phyloP scores from a whole-genome alignment of 345 rosid genomes.

The Reutealis trisperma region DNA sequence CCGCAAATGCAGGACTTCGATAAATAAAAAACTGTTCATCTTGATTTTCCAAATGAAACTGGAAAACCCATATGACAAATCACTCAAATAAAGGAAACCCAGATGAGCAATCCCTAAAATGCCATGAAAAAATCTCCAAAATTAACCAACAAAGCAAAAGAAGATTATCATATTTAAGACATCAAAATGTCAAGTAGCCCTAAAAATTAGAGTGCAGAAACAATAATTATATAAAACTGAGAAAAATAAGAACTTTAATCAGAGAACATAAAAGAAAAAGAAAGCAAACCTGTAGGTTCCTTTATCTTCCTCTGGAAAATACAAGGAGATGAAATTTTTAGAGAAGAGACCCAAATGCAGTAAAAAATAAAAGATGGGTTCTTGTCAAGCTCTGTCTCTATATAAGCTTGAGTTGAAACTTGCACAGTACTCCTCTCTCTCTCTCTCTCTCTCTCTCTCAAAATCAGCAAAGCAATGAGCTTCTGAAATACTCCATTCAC shows the following conservation, averaged over 20 bases:
- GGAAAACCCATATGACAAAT: background rate
- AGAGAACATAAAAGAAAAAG: background rate
- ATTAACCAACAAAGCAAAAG: constrained; percentile 2
- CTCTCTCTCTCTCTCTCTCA: constrained; percentile 18
- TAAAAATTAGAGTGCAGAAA: background rate
- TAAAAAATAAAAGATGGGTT: constrained; percentile 5
- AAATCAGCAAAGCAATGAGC: constrained; percentile 42
- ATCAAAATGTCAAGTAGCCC: background rate
- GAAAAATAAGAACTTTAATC: background rate
- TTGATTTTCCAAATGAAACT: background rate
- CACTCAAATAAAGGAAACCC: background rate
- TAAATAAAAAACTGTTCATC: background rate
- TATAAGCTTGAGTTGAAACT: constrained; percentile 21
- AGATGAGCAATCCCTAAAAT: constrained; percentile 9
- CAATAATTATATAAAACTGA: background rate
- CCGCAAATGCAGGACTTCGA: background rate
- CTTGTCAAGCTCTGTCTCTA: constrained; percentile 13
- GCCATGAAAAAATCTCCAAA: background rate
- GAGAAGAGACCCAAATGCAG: constrained; percentile 28
- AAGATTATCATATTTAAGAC: background rate
- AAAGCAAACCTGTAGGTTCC: constrained; percentile 1
- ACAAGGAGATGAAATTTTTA: background rate
- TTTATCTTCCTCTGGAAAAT: constrained; percentile 7
- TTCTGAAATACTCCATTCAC: constrained; percentile 32
- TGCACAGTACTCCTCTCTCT: constrained; percentile 14